phyloP scores from a whole-genome alignment of 2,329 filamentous ascomycete species.

The Talaromyces sp. region DNA sequence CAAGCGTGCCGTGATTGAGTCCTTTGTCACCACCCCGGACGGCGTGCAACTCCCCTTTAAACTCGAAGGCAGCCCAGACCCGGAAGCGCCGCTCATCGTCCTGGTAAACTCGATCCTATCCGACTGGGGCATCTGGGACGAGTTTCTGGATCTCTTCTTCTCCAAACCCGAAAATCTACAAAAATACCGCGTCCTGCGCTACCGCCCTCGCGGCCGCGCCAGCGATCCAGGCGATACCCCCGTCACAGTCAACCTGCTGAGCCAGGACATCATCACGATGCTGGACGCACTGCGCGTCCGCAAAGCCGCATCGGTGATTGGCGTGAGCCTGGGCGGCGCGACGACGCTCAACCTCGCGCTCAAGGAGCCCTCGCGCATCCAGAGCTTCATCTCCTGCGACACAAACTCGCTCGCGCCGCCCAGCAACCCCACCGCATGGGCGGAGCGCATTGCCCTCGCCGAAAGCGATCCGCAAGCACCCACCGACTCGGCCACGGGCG shows the following conservation, averaged over 20 bases:
- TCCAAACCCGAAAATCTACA: slow-evolving; percentile 47
- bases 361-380: slow-evolving; percentile 55
- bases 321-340: slow-evolving; percentile 76
- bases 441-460: slow-evolving; percentile 65
- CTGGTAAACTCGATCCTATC: slow-evolving; percentile 78
- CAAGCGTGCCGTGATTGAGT: slow-evolving; percentile 54
- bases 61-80: slow-evolving; percentile 65
- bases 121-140: slow-evolving; percentile 74
- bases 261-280: slow-evolving; percentile 61
- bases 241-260: slow-evolving; percentile 59
- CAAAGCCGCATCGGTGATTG: slow-evolving; percentile 62
- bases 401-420: slow-evolving; percentile 69
- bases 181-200: slow-evolving; percentile 66
- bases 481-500: slow-evolving; percentile 36
- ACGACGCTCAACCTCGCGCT: slow-evolving; percentile 71
- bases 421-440: slow-evolving; percentile 74
- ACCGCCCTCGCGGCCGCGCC: slow-evolving; percentile 67
- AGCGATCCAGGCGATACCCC: slow-evolving; percentile 33
- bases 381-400: slow-evolving; percentile 66
- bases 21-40: slow-evolving; percentile 64
- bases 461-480: slow-evolving; percentile 46
- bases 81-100: slow-evolving; percentile 65
- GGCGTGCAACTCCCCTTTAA: slow-evolving; percentile 65
- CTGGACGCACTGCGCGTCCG: slow-evolving; percentile 65
- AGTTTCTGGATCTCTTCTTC: slow-evolving; percentile 59